Percentiles rank a stretch among this genome's conserved stretches.
Evolutionary conservation across 2,329 filamentous ascomycete species (phyloP).

Genomic region (Penicillium oxalicum): DNA sequence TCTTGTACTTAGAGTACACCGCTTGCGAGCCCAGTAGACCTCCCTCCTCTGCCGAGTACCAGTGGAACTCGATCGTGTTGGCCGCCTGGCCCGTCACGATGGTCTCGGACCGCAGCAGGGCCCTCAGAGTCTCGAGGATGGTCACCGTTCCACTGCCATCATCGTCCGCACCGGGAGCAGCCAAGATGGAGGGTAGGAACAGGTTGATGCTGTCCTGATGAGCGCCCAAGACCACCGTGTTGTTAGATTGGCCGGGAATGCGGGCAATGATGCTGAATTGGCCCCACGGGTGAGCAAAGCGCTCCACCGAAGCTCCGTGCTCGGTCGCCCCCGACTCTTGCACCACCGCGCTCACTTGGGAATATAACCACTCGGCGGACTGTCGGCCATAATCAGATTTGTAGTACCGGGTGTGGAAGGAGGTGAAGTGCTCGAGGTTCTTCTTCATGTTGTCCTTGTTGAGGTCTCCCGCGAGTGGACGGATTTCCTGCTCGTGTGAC

Average conservation of each 20-base stretch:
- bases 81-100: conserved; percentile 64
- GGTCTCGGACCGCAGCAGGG: conserved; percentile 66
- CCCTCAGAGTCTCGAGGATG: conserved; percentile 83
- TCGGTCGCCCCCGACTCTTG: conserved; percentile 63
- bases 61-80: conserved; percentile 95
- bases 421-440: conserved; percentile 66
- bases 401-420: conserved; percentile 54
- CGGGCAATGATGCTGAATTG: conserved; percentile 88
- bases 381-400: conserved; percentile 63
- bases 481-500: conserved; percentile 59
- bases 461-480: conserved; percentile 61
- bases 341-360: conserved; percentile 67
- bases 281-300: conserved; percentile 78
- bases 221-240: conserved; percentile 81
- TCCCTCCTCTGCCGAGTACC: conserved; percentile 88
- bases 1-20: conserved; percentile 77
- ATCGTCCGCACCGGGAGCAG: conserved; percentile 90
- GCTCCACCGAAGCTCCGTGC: conserved; percentile 61
- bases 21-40: conserved; percentile 83
- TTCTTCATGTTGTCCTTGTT: conserved; percentile 68
- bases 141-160: conserved; percentile 91
- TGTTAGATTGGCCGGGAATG: conserved; percentile 77
- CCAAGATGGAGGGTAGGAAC: conserved; percentile 74
- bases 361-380: conserved; percentile 81
- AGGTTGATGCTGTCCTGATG: conserved; percentile 96